Conservation (phyloP, 768 basidiomycete genomes). For the Hemileccinum rubropunctum region DNA sequence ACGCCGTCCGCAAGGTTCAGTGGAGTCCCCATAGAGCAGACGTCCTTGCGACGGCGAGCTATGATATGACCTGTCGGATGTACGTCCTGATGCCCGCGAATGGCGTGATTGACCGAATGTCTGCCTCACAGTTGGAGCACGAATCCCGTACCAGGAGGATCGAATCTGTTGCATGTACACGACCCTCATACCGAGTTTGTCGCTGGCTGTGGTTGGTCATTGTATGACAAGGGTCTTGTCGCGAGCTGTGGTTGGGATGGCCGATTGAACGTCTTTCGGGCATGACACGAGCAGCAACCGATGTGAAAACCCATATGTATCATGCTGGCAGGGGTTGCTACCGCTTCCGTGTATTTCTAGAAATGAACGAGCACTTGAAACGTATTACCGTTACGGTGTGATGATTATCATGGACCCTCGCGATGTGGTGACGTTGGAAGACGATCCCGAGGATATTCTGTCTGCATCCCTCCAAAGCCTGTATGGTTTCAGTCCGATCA, state of each 20-base stretch:
- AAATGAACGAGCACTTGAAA: background rate
- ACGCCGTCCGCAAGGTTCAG: slow-evolving; percentile 83
- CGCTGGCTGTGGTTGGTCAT: slow-evolving; percentile 87
- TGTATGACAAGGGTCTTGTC: slow-evolving; percentile 83
- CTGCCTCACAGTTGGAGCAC: slow-evolving; percentile 64
- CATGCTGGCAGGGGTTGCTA: background rate
- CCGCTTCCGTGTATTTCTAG: background rate
- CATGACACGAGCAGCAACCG: slow-evolving; percentile 24
- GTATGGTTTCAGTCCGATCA: slow-evolving; percentile 61
- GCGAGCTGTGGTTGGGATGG: slow-evolving; percentile 95
- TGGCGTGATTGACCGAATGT: background rate
- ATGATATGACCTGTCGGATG: slow-evolving; percentile 96
- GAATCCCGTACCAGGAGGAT: slow-evolving; percentile 44
- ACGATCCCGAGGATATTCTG: slow-evolving; percentile 66
- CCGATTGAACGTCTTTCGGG: slow-evolving; percentile 72
- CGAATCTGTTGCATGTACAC: slow-evolving; percentile 66
- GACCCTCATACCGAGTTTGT: slow-evolving; percentile 95
- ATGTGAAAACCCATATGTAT: too few relatives aligned
- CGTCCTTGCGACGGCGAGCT: slow-evolving; percentile 68
- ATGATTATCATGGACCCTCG: background rate
- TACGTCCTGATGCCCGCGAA: slow-evolving; percentile 40
- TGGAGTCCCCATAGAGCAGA: slow-evolving; percentile 83
- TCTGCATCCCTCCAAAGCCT: slow-evolving; percentile 58
- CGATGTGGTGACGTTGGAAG: background rate
- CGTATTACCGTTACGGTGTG: too few relatives aligned